A percentile compares a stretch with the other conserved stretches of the same genome.
These are phyloP conservation scores for Cercis canadensis DNA, from an alignment of 306 rosid genomes.

Conservation along the genomic window DNA sequence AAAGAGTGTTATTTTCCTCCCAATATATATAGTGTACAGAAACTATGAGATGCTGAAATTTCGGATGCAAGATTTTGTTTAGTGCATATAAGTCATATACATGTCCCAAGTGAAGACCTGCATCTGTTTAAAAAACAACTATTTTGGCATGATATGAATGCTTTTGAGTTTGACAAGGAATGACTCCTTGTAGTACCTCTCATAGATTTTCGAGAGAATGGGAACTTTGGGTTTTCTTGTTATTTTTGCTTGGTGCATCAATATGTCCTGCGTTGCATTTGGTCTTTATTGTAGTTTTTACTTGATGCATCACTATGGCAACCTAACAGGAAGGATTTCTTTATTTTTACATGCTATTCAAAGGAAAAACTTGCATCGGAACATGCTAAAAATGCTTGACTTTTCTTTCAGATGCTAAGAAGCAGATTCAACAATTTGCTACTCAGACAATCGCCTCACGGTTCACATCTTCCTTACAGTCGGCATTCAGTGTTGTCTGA, in stretches of 20 bases:
- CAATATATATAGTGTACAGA: not conserved
- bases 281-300: not conserved
- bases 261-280: slow-evolving; percentile 11
- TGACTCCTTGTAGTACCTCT: slow-evolving; percentile 6
- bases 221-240: not conserved
- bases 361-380: slow-evolving; percentile 13
- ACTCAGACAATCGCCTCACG: slow-evolving; percentile 80
- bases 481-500: slow-evolving; percentile 87
- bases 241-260: slow-evolving; percentile 4
- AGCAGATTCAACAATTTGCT: slow-evolving; percentile 93
- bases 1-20: not conserved
- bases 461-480: slow-evolving; percentile 78
- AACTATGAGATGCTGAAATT: slow-evolving; percentile 6
- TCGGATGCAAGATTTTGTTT: slow-evolving; percentile 1
- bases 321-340: slow-evolving; percentile 5
- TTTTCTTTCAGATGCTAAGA: slow-evolving; percentile 82
- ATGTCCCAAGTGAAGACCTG: not conserved
- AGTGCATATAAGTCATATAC: not conserved
- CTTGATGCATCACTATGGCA: no score
- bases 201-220: not conserved
- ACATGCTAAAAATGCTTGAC: slow-evolving; percentile 28
- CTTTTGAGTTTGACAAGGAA: slow-evolving; percentile 1
- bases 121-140: not conserved
- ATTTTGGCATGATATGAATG: slow-evolving; percentile 16
- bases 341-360: slow-evolving; percentile 2